These are phyloP conservation scores for Penstemon barbatus DNA, from an alignment of 257 asterid genomes.

Conservation along the genomic window DNA sequence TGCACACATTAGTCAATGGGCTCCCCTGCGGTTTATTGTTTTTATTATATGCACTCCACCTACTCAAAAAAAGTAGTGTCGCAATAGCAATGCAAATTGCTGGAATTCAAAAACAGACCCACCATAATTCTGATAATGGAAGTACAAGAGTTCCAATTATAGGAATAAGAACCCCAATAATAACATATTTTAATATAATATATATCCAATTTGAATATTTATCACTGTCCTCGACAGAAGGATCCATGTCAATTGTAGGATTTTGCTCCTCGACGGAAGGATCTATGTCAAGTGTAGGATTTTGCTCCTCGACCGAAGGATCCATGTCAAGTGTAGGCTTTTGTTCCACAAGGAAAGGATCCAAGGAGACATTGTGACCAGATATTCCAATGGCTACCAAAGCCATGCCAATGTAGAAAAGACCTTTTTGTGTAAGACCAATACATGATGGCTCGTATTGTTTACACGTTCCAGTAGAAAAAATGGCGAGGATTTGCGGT, in stretches of 20 bases:
- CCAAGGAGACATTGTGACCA: no score
- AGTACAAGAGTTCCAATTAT: neutral
- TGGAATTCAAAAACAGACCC: slow-evolving; percentile 1
- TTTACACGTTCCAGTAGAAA: slow-evolving; percentile 12
- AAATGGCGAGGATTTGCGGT: slow-evolving; percentile 10
- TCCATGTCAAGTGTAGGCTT: neutral
- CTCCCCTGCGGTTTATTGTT: no score
- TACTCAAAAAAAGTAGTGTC: neutral
- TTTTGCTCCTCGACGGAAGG: neutral
- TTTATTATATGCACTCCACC: neutral
- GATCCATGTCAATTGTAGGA: neutral
- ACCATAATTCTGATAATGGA: slow-evolving; percentile 1
- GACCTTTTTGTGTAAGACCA: slow-evolving; percentile 14
- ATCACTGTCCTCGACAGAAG: no score
- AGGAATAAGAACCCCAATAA: neutral
- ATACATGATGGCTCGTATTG: slow-evolving; percentile 9
- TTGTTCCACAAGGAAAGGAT: no score
- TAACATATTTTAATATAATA: no score
- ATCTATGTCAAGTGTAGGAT: neutral
- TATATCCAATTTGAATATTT: no score
- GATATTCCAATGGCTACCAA: neutral
- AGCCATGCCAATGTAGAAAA: slow-evolving; percentile 24
- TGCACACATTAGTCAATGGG: no score
- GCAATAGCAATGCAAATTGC: neutral
- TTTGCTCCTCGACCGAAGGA: slow-evolving; percentile 27